Base-by-base conservation (phyloP, 2,329 filamentous ascomycete species). In the Sclerotinia spermophila region DNA sequence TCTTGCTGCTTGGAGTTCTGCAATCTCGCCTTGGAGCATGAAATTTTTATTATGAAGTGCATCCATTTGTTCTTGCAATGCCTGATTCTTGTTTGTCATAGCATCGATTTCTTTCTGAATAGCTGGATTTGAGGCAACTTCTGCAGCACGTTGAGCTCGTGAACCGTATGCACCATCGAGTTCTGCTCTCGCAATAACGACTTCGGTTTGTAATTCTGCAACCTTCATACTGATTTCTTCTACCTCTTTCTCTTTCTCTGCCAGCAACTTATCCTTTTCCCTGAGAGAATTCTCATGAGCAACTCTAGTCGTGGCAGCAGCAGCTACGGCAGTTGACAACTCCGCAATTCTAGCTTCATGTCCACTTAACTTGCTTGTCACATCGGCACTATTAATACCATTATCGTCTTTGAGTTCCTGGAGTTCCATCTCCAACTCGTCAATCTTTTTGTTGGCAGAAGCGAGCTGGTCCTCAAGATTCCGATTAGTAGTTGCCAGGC, bases 151-250 rank as follows among this genome's bases (percentile, higher is more conserved):
- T 78, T 92, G 84, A 15, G 88, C 86, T 67, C 90, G 84, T n/a
- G 85, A 87, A 55, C 96, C 96, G 79, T 98, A 97, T 78, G 97
- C 96, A 73, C 93, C 93, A 76, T 97, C 96, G 38, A 98, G 92
- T 80, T 98, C 95, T 68, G 94, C 93, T 78, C 89, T 88, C 38
- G 92, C 93, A 75, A 98, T 90, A n/a, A 95, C 96, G 56, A 98
- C 86, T 82, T 98, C 90, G 3, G 90, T 92, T 48, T 89, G 89
- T 8, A 90, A 82, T 67, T 87, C 84, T 5, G 90, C 88, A 66
- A 91, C 84, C 76, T 91, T 87, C 69, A 85, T 83, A 77, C 91
- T 89, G 51, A 91, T 81, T 10, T 82, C 80, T n/a, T 82, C 80
- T 76, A 86, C 80, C 74, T 87, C 85, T n/a, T 80, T 78, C 70